These are phyloP conservation scores for Yarrowia yakushimensis DNA, from an alignment of 805 yeast genomes.

Conservation along the genomic window DNA sequence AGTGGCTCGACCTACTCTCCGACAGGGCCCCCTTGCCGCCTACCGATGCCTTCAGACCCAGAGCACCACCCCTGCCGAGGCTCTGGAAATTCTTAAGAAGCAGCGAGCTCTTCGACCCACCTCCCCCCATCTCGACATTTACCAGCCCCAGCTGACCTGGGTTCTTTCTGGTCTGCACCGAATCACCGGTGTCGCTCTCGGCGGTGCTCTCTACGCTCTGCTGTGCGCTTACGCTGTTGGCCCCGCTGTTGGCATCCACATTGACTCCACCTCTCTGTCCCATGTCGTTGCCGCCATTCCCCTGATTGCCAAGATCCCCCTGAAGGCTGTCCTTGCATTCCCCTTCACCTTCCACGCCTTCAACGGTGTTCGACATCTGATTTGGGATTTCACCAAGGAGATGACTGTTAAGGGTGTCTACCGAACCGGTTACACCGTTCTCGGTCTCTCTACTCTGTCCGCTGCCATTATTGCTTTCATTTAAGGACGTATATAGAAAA, in stretches of 20 bases:
- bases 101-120: slow-evolving; percentile 87
- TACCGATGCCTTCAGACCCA: slow-evolving; percentile 39
- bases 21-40: slow-evolving; percentile 19
- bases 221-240: slow-evolving; percentile 72
- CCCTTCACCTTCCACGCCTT: slow-evolving; percentile 84
- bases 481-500: slow-evolving; percentile 32
- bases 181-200: slow-evolving; percentile 80
- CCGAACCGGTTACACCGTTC: slow-evolving; percentile 83
- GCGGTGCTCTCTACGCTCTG: slow-evolving; percentile 71
- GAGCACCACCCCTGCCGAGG: slow-evolving; percentile 56
- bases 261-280: slow-evolving; percentile 53
- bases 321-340: slow-evolving; percentile 69
- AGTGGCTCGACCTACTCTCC: slow-evolving; percentile 20
- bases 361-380: slow-evolving; percentile 88
- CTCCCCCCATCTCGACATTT: slow-evolving; percentile 86
- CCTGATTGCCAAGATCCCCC: slow-evolving; percentile 52
- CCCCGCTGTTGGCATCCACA: slow-evolving; percentile 54
- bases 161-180: slow-evolving; percentile 78
- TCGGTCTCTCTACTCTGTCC: slow-evolving; percentile 56
- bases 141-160: slow-evolving; percentile 88
- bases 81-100: slow-evolving; percentile 63
- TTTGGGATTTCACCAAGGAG: slow-evolving; percentile 88
- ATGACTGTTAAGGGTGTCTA: slow-evolving; percentile 82
- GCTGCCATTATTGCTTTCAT: slow-evolving; percentile 47
- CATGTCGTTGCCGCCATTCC: slow-evolving; percentile 62